Conservation (phyloP, 768 basidiomycete species). For the Termitomyces sp. region DNA sequence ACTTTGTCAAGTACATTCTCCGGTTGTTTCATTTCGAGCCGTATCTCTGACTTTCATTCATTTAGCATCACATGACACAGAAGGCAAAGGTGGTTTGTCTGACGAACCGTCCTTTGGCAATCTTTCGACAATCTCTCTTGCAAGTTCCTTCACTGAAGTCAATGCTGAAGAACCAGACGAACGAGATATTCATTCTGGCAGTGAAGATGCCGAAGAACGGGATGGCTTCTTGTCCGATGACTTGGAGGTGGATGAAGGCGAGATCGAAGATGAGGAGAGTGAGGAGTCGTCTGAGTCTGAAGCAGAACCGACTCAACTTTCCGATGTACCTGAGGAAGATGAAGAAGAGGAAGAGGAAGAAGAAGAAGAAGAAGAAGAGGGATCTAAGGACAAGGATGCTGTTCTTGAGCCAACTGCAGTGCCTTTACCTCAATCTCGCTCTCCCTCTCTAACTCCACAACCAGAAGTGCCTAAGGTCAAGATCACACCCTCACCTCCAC, state of each 20-base stretch:
- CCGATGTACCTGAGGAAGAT: slow-evolving; percentile 13
- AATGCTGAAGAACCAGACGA: slow-evolving; percentile 24
- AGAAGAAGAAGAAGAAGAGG: slow-evolving; percentile 14
- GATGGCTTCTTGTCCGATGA: slow-evolving; percentile 15
- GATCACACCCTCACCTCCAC: slow-evolving; percentile 29
- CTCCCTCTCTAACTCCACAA: slow-evolving; percentile 56
- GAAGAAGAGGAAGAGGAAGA: slow-evolving; percentile 7
- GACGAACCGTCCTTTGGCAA: slow-evolving; percentile 28
- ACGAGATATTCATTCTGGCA: slow-evolving; percentile 20
- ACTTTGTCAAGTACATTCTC: background rate
- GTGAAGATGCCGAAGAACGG: slow-evolving; percentile 21
- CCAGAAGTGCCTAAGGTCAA: slow-evolving; percentile 41
- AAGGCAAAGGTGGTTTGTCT: slow-evolving; percentile 11
- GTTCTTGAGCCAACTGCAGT: slow-evolving; percentile 29
- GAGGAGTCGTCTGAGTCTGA: slow-evolving; percentile 12
- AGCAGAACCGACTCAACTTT: slow-evolving; percentile 11
- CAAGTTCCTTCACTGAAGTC: slow-evolving; percentile 48
- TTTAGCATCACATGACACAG: background rate
- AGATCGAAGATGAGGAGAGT: slow-evolving; percentile 17
- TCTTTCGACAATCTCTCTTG: slow-evolving; percentile 35
- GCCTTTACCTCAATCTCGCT: slow-evolving; percentile 39
- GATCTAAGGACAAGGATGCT: slow-evolving; percentile 13
- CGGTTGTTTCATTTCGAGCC: background rate
- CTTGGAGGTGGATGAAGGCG: slow-evolving; percentile 6
- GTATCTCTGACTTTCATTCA: background rate